Evolutionary conservation across 768 basidiomycete genomes (phyloP).

Genomic region (Calocybe cyanea): DNA sequence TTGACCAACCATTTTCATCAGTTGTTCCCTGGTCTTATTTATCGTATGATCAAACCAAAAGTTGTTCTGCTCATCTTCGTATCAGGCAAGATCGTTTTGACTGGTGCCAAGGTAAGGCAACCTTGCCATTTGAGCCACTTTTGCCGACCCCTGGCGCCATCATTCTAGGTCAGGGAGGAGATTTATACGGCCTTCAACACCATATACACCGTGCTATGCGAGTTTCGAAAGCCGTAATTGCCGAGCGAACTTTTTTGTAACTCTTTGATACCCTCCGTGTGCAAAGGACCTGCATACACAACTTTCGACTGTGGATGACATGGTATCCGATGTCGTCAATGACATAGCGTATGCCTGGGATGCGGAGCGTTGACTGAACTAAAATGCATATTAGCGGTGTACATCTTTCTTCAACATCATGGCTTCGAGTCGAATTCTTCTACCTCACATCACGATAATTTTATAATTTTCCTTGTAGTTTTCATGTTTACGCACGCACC

Average conservation of each 20-base stretch:
- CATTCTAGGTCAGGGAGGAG: conserved; percentile 96
- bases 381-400: conserved; percentile 40
- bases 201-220: conserved; percentile 96
- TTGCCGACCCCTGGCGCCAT: conserved; percentile 18
- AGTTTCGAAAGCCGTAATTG: conserved; percentile 82
- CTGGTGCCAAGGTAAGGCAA: conserved; percentile 96
- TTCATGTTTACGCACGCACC: conserved; percentile 31
- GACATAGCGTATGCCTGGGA: too few species aligned
- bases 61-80: conserved; percentile 98
- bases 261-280: too few species aligned
- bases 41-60: conserved; percentile 99
- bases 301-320: too few species aligned
- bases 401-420: too few species aligned
- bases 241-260: neutral
- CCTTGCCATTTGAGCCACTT: too few species aligned
- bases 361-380: too few species aligned
- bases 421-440: conserved; percentile 1
- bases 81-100: conserved; percentile 97
- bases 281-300: too few species aligned
- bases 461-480: conserved; percentile 25
- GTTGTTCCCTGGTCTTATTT: conserved; percentile 98
- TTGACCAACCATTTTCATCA: conserved; percentile 24
- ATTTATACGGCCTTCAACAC: conserved; percentile 99
- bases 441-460: conserved; percentile 23
- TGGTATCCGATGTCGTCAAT: too few species aligned